Base-by-base conservation (phyloP, 495 filamentous ascomycete genomes). In the Aspergillus taichungensis region DNA sequence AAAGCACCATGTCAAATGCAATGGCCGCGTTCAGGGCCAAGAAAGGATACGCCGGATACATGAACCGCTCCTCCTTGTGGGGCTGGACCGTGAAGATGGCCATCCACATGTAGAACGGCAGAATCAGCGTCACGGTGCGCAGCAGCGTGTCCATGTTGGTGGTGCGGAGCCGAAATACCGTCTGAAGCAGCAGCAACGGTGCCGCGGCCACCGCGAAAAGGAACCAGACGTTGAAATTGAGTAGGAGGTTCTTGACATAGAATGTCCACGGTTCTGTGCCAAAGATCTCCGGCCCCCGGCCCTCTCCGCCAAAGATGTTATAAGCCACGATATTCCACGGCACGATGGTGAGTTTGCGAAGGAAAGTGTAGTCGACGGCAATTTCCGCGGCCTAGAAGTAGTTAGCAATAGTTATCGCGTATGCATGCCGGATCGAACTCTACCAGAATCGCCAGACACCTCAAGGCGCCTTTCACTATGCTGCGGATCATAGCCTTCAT, bases 21-120 rank as follows among this genome's bases (percentile, higher is more conserved):
- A 95, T 67, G n/a, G 89, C 87, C 9, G 91, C 91, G 64, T 92
- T 92, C 24, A 97, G 73, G n/a, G 85, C 88, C 18, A 99, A 73
- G 42, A 88, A 84, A 7, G 94, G 92, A 60, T 99, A 99, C 14
- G 82, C 83, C 0, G 91, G 91, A 62, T 94, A 97, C 89, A 99
- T 97, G 69, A 99, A 99, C 6, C 94, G 74, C 59, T 99, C 94
- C 63, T 99, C 94, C 55, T 99, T 99, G 73, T 99, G 94, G 13
- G 92, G 83, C 58, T 97, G 92, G 8, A 82, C 59, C 3, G 87
- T 87, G 66, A 99, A 96, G 43, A 97, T 91, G 6, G 62, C 78
- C 18, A 97, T 76, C 94, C 94, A 99, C 61, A 95, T 75, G 60
- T 96, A 97, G 64, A 96, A 91, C 0, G 94, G 91, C 1, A 80